Evolutionary conservation across 2,329 filamentous ascomycete species (phyloP).

Genomic region (Fonsecaea nubica): DNA sequence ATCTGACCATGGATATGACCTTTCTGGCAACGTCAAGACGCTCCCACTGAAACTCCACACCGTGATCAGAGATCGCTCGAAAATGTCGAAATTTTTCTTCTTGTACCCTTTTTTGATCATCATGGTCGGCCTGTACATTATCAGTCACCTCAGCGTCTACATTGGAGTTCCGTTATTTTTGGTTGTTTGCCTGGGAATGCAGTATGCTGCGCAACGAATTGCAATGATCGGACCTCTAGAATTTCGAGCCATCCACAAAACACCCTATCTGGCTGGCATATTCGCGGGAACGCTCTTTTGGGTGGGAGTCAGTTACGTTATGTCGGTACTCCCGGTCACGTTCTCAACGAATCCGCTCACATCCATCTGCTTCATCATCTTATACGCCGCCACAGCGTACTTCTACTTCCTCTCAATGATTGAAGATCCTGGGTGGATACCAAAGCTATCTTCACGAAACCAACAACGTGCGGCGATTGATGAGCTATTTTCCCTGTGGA

Average conservation of each 20-base stretch:
- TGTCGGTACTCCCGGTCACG: constrained; percentile 75
- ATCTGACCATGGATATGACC: constrained; percentile 80
- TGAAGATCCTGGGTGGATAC: constrained; percentile 89
- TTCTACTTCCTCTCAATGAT: constrained; percentile 89
- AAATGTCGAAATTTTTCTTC: constrained; percentile 87
- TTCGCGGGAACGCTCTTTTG: constrained; percentile 87
- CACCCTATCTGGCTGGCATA: constrained; percentile 93
- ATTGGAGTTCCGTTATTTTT: constrained; percentile 72
- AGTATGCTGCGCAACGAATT: constrained; percentile 78
- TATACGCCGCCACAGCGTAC: constrained; percentile 73
- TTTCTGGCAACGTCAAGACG: constrained; percentile 73
- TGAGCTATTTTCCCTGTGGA: constrained; percentile 81
- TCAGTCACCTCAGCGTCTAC: constrained; percentile 76
- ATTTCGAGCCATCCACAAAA: constrained; percentile 89
- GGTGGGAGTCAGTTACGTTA: constrained; percentile 76
- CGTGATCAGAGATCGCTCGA: constrained; percentile 75
- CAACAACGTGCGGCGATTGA: constrained; percentile 90
- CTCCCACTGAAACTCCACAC: constrained; percentile 76
- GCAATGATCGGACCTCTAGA: constrained; percentile 83
- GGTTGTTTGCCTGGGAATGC: constrained; percentile 61
- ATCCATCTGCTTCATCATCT: constrained; percentile 75
- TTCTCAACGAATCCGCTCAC: constrained; percentile 71
- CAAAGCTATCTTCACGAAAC: constrained; percentile 85
- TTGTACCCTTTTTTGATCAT: constrained; percentile 83
- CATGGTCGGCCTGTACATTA: constrained; percentile 71